These are phyloP conservation scores for Rhodotorula toruloides DNA, from an alignment of 768 basidiomycete genomes.

Conservation along the genomic window DNA sequence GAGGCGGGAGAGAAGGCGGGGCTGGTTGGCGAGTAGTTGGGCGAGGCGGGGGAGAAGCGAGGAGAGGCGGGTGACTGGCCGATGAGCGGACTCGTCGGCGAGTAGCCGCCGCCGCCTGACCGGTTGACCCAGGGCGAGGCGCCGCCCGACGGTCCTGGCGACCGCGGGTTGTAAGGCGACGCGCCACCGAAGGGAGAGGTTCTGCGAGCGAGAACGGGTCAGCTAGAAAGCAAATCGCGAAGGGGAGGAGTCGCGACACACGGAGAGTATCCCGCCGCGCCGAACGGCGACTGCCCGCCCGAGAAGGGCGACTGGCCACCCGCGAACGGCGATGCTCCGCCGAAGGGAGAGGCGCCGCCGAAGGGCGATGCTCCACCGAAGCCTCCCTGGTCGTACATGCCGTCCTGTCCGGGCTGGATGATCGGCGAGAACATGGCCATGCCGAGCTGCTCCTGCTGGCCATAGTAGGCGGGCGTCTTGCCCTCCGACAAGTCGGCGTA, in stretches of 20 bases:
- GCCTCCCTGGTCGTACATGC: conserved; percentile 46
- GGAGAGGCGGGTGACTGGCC: conserved; percentile 30
- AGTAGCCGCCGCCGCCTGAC: conserved; percentile 38
- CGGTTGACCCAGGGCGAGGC: conserved; percentile 48
- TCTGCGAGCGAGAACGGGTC: neutral
- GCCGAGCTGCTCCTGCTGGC: conserved; percentile 60
- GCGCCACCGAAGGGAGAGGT: conserved; percentile 50
- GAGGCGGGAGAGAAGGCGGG: conserved; percentile 26
- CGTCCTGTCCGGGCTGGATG: conserved; percentile 69
- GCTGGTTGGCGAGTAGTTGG: conserved; percentile 48
- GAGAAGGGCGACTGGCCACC: conserved; percentile 27
- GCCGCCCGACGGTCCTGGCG: conserved; percentile 60
- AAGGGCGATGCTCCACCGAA: conserved; percentile 26
- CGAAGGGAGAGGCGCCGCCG: conserved; percentile 33
- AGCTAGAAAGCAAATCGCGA: neutral
- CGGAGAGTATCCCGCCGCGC: conserved; percentile 32
- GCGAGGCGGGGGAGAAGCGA: neutral
- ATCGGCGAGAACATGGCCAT: conserved; percentile 95
- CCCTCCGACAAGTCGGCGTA: conserved; percentile 57
- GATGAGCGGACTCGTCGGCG: conserved; percentile 17
- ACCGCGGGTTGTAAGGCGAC: conserved; percentile 85
- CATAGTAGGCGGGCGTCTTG: conserved; percentile 50
- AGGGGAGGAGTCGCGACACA: neutral
- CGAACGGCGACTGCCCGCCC: conserved; percentile 32
- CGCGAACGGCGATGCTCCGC: conserved; percentile 28